Evolutionary conservation across 2,329 filamentous ascomycete genomes (phyloP).

Genomic region (Sphaceloma murrayae): DNA sequence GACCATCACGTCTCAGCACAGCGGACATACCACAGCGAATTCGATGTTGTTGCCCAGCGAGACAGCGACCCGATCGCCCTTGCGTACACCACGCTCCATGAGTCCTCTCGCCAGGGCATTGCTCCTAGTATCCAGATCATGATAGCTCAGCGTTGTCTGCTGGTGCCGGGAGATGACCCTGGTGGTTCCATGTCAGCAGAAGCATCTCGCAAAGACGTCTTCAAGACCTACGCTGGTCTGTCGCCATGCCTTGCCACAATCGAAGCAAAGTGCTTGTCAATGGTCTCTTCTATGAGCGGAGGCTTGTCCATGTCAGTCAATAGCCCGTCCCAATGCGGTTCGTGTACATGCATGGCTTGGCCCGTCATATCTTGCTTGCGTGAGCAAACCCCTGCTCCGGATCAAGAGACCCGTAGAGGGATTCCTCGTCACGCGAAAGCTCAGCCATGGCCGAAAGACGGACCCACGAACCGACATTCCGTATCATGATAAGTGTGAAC

Average conservation of each 20-base stretch:
- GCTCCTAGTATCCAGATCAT: constrained; percentile 62
- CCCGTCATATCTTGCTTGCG: constrained; percentile 14
- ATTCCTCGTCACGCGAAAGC: neutral
- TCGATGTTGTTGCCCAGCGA: constrained; percentile 79
- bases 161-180: constrained; percentile 55
- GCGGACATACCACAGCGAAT: constrained; percentile 60
- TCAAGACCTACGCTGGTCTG: constrained; percentile 44
- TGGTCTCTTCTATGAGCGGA: constrained; percentile 55
- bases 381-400: constrained; percentile 10
- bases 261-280: constrained; percentile 61
- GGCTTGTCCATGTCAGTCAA: constrained; percentile 41
- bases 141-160: constrained; percentile 58
- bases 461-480: neutral
- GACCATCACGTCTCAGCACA: neutral
- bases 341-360: constrained; percentile 10
- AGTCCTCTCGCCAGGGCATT: constrained; percentile 67
- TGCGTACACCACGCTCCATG: constrained; percentile 57
- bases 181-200: neutral
- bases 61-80: constrained; percentile 76
- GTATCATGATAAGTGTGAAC: neutral
- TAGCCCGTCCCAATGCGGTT: neutral
- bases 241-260: constrained; percentile 58
- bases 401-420: neutral
- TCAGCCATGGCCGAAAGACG: neutral
- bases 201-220: neutral